Evolutionary conservation across 2,329 filamentous ascomycete species (phyloP), one percentile per base, ranked within the genome.

Genomic region (Ceratocystis albifundus): DNA sequence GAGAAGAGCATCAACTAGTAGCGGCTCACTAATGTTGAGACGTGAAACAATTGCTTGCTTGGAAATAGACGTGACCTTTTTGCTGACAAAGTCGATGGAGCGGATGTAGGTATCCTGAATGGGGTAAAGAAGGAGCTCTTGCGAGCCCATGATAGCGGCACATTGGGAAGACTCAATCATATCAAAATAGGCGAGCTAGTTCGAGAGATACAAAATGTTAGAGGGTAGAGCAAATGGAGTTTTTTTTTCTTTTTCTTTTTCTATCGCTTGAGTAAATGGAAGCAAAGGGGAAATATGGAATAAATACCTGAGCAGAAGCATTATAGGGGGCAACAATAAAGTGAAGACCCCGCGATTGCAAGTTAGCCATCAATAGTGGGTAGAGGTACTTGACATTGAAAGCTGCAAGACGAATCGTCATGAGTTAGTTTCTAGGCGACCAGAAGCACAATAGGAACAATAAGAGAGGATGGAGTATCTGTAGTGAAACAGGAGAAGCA

Each of bases 241-340:
- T 44, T 12, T 3, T n/a, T 17, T 45, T 10, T 17, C 46, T 15
- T 44, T 12, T 3, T n/a, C 12, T 45, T 10, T 17, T 53, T 7
- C 3, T 25, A 4, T 28, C 46, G 45, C 46, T 17, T 41, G 12
- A 69, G 76, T 61, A 76, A 73, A 32, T 62, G 28, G 53, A 44
- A 17, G 36, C 3, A 28, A 30, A 61, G 63, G 30, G 36, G 2
- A 10, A 1, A 4, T 55, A 25, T n/a, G n/a, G 50, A 15, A 55
- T 30, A 74, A 79, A 73, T 76, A 93, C 89, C 84, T 96, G 90
- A 67, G 90, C 89, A 71, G 88, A 87, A 46, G 92, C 90, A 74
- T 88, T 91, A 78, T 90, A 96, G 0, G 93, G 93, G 12, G 93
- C 88, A 57, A 95, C 88, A 61, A 90, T 79, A 72, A 91, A 96